Evolutionary conservation across 78 protist genomes (phyloP), one percentile per base, ranked within the genome.

Genomic region (Dictyostelium citrinum): DNA sequence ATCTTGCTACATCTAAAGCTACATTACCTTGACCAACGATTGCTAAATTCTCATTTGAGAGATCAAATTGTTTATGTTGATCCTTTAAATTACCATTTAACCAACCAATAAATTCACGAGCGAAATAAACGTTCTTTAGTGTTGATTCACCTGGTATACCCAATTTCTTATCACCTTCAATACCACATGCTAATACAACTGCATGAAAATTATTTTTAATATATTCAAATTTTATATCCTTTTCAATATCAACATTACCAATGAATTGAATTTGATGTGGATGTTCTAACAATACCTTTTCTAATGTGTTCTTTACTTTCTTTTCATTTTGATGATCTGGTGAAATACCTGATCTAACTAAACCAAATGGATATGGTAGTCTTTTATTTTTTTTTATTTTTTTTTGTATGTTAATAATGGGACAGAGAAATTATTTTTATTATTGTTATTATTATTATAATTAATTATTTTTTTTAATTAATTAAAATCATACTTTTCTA

Each of bases 21-120:
- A 91, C 95, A 68, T 91, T 91, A 29, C 95, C 95, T 45, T 91
- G 95, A 29, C 95, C 95, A 43, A 91, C 79, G n/a, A 91, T 91
- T n/a, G 55, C 95, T 6, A 84, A 74, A 82, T 91, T 43, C 31
- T 82, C 77, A n/a, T n/a, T n/a, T 24, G 58, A 27, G 2, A 91
- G 41, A 3, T 71, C 46, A 70, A 72, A 91, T 27, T 82, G 35
- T 74, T 81, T 81, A 17, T 84, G 60, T 84, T 84, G 88, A 68
- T 46, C 60, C 10, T 91, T 71, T 12, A 81, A 79, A 17, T 91
- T 81, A 49, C 95, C 95, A 68, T 91, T 91, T 39, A 91, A 68
- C 95, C 95, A 91, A 33, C 84, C 46, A 41, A 82, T 20, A 41
- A 91, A 91, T 14, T 91, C 95, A 16, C 95, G n/a, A 22, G 95